Base-by-base conservation (phyloP, 225 moss, liverwort and hornwort species). In the Ulota crispa region DNA sequence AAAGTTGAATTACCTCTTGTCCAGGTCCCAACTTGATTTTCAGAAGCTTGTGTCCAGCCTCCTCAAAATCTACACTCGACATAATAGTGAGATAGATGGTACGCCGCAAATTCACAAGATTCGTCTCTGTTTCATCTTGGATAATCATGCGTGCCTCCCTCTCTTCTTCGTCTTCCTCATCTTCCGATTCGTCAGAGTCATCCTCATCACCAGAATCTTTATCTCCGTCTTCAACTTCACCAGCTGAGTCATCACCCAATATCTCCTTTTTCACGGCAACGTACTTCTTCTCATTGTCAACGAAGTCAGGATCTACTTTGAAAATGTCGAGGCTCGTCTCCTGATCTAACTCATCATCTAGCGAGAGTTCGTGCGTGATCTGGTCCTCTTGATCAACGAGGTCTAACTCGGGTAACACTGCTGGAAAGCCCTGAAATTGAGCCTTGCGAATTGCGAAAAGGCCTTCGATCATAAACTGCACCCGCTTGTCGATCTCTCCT, bases 401-500 rank as follows among this genome's bases (percentile, higher is more conserved):
- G 68, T 97, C 93, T 30, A 92, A 86, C 78, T 92, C 91, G 18
- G 94, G 92, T 23, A 89, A 80, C 28, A 95, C 90, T 55, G 90
- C 92, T 67, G 91, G 89, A 74, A 88, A 95, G n/a, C 93, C 96
- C 93, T 94, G 92, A 65, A 94, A 96, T 23, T 87, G 91, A 1
- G 92, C 93, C 86, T 93, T 95, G 56, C 93, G 91, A 72, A 94
- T 89, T 39, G 96, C 94, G 73, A 94, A 94, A 30, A 96, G 87
- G 26, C 91, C 92, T 81, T 96, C 96, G 64, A 96, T 95, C 96
- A 95, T 95, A 79, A 96, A 96, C 77, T 94, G 94, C 30, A 96
- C 94, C 68, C 93, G 94, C 89, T 95, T 95, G 52, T 96, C 93
- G 53, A 96, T 96, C 82, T 91, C 83, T 18, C 85, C 85, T 75